Conservation (phyloP, 2,329 filamentous ascomycete species). For the Cladorrhinum sp. region DNA sequence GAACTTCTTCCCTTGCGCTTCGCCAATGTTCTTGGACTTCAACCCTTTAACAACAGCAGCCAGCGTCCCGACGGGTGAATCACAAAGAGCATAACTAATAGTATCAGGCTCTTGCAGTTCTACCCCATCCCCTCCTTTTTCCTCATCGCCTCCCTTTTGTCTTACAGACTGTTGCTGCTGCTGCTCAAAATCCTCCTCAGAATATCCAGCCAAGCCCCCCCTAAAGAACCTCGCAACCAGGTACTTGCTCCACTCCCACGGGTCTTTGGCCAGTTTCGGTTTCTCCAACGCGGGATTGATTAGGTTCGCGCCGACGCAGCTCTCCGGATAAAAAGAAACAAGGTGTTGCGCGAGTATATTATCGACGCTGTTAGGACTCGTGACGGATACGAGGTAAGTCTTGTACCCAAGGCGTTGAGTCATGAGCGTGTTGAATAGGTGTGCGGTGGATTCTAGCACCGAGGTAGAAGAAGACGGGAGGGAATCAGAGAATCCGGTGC, state of each 20-base stretch:
- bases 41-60: slow-evolving; percentile 52
- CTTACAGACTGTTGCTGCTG: slow-evolving; percentile 22
- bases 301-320: slow-evolving; percentile 59
- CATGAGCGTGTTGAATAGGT: slow-evolving; percentile 60
- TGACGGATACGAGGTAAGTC: slow-evolving; percentile 56
- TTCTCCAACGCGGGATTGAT: slow-evolving; percentile 53
- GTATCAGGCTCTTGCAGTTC: slow-evolving; percentile 49
- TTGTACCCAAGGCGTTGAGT: slow-evolving; percentile 51
- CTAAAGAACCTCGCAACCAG: slow-evolving; percentile 49
- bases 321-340: slow-evolving; percentile 44
- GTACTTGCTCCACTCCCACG: slow-evolving; percentile 54
- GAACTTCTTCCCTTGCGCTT: slow-evolving; percentile 31
- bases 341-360: slow-evolving; percentile 49
- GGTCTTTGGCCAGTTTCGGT: slow-evolving; percentile 45
- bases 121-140: slow-evolving; percentile 25
- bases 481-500: slow-evolving; percentile 65
- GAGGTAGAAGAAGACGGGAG: slow-evolving; percentile 48
- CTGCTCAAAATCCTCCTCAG: slow-evolving; percentile 48
- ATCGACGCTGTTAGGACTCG: slow-evolving; percentile 52
- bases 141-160: background rate
- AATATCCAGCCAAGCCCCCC: slow-evolving; percentile 54
- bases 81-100: slow-evolving; percentile 58
- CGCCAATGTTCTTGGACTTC: slow-evolving; percentile 39
- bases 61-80: slow-evolving; percentile 58
- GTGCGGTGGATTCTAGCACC: slow-evolving; percentile 50